Base-by-base conservation (phyloP, 805 yeast species). In the Gaillardinia entomophila region DNA sequence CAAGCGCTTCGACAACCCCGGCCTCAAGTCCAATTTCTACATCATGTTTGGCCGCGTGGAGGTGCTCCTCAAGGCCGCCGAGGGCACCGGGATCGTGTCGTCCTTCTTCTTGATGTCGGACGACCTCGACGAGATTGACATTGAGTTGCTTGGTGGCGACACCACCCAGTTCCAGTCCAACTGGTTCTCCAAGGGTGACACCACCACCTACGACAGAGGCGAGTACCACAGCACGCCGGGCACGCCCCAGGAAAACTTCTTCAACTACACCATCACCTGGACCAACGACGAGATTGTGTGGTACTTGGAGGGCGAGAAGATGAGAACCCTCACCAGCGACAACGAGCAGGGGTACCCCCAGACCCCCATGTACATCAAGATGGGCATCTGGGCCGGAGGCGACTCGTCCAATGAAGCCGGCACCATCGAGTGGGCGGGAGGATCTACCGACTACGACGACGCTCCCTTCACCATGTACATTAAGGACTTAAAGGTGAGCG, bases 321-420 rank as follows among this genome's bases (percentile, higher is more conserved):
- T 39, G 15, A 28, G 48, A 18, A 39, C 44, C 3, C 33, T 43
- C 28, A 13, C 20, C 13, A 26, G 38, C 17, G 30, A 35, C 34
- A 30, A 43, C 36, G 34, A 38, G 4, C 33, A 41, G 25, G 48
- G 46, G 2, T 41, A 23, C 36, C 48, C 48, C 6, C 48, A 41
- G 16, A 28, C 42, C n/a, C 48, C 48, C 14, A 43, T 43, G 47
- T 19, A 6, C 22, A 27, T 40, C 19, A 31, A 26, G 34, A 39
- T 68, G 16, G 75, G 75, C 5, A 34, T 63, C n/a, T 69, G 76
- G 76, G 70, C 74, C 11, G 76, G 72, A 13, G 75, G 75, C 20
- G 68, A 66, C 33, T 48, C 73, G 17, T 49, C 40, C 27, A 49
- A 49, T 27, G 37, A 37, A 16, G 35, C 40, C 3, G 51, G 50